Evolutionary conservation across 1,139 yeast species (phyloP), one percentile per base, ranked within the genome.

Genomic region (Candida frijolesensis): DNA sequence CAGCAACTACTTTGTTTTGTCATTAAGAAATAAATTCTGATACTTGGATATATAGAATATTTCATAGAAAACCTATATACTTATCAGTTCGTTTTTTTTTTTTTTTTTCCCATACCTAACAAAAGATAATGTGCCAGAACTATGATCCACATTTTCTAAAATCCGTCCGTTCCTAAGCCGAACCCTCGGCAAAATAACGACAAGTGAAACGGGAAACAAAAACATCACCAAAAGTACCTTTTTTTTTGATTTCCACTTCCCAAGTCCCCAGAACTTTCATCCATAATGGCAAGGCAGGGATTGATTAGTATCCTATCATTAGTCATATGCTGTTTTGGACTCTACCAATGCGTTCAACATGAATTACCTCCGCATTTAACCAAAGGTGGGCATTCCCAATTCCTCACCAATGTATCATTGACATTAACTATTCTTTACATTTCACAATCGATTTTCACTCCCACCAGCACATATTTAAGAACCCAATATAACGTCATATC

Each of bases 371-470:
- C 67, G 2, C 68, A 66, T 35, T 63, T 84, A 37, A 68, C 57
- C 1, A 63, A 66, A 15, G 89, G 82, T 0, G 89, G 89, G 1
- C 84, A 79, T 51, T 76, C 75, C 64, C 89, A 84, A 63, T 84
- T 84, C 62, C 68, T 84, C 42, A 84, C 90, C 11, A 84, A 83
- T 60, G 60, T 83, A 7, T 77, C 85, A 40, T 34, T 55, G 3
- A 12, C 46, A 5, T 14, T 41, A 9, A 55, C 58, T 3, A 47
- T 48, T 14, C 11, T 44, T 5, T 55, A 50, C 22, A 48, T 48
- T 15, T 16, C 41, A 10, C 41, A 48, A 27, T 10, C 48, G 15
- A 47, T 34, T 16, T 3, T 46, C 2, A 10, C 27, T 15, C 47
- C 48, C 5, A 42, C 47, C 6, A 29, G 27, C 37, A 29, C 22